Evolutionary conservation across 176 grass and related monocot species (phyloP), one percentile per base, ranked within the genome.

Genomic region (Musa acuminata): DNA sequence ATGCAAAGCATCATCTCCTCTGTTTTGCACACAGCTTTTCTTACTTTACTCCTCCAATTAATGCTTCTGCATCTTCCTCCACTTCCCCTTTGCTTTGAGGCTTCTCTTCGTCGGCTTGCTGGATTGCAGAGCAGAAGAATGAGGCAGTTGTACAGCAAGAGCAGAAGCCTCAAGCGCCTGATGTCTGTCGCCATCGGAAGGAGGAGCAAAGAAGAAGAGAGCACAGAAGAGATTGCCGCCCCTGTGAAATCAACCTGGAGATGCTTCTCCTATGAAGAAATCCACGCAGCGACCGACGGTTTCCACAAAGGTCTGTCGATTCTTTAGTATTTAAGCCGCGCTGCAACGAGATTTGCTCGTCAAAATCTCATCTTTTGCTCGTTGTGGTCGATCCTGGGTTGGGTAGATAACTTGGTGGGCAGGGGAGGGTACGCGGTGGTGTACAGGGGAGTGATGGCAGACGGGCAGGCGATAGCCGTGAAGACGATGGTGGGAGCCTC

Each of bases 401-500:
- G 19, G n/a, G 35, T 35, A 77, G 74, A 64, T 77, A 77, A 77
- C 59, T 57, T 77, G 74, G 74, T 77, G 19, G 74, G 74, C n/a
- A 25, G 57, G 22, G 74, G 74, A 14, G 74, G 74, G 1, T 57
- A 77, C 74, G 59, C 74, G 7, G 74, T 64, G n/a, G 74, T 77
- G 58, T 77, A 65, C 74, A 63, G 35, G 48, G 74, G 74, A 63
- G 43, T 77, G 8, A 35, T 43, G 58, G 59, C 1, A 48, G 74
- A 64, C 49, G 74, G 74, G 7, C n/a, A 24, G 43, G 29, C 21
- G 58, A 64, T 77, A 27, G 74, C 74, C 29, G 74, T 77, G 48
- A 77, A 77, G 74, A 75, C 24, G 53, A 22, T 75, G 72, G 59
- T 17, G 54, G 16, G 53, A 26, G 72, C 14, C 26, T 11, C 53